Percentiles rank a stretch among this genome's conserved stretches.
Evolutionary conservation across 129 eudicot genomes (phyloP).

Genomic region (Glebionis coronaria): DNA sequence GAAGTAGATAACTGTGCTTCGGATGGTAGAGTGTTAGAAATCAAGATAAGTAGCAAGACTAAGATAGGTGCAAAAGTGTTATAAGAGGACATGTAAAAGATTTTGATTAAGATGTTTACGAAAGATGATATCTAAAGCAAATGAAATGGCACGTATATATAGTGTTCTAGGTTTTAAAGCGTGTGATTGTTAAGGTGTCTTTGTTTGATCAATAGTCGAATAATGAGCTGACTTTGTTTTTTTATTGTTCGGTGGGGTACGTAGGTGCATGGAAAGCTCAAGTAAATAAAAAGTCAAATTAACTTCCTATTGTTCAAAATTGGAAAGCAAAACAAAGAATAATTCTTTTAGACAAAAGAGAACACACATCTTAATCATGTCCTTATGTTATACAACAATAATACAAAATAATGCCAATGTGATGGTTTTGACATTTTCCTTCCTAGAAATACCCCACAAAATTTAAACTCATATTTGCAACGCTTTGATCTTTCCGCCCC

Average conservation of each 20-base stretch:
- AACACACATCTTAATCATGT: no score
- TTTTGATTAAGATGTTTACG: not conserved
- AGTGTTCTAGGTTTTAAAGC: not conserved
- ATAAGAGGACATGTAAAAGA: constrained; percentile 8
- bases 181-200: constrained; percentile 25
- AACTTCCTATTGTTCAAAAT: not conserved
- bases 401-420: not conserved
- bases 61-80: constrained; percentile 4
- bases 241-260: not conserved
- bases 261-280: constrained; percentile 21
- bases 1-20: constrained; percentile 33
- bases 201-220: constrained; percentile 24
- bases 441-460: not conserved
- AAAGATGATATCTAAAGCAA: not conserved
- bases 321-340: not conserved
- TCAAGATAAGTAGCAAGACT: constrained; percentile 14
- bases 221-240: constrained; percentile 20
- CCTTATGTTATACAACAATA: no score
- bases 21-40: constrained; percentile 15
- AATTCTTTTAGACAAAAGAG: no score
- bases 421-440: not conserved
- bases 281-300: not conserved
- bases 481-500: constrained; percentile 12
- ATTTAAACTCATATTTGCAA: not conserved
- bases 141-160: not conserved